Percentiles rank a stretch among this genome's conserved stretches.
Conservation (phyloP, 116 monocot species). For the Iris pallida region DNA sequence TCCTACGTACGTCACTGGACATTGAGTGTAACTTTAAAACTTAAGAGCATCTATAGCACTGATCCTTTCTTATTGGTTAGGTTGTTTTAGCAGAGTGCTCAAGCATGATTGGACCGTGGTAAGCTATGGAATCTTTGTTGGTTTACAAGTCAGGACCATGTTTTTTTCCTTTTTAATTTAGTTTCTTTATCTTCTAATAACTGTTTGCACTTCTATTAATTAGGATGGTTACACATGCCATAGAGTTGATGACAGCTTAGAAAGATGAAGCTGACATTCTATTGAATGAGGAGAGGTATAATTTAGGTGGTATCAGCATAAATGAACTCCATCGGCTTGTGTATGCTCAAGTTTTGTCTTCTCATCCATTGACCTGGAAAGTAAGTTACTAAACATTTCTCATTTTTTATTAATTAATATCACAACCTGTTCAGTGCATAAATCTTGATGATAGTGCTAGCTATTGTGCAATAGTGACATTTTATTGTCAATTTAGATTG, state of each 20-base stretch:
- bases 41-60: background rate
- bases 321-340: slow-evolving; percentile 81
- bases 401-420: too few relatives aligned
- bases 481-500: too few relatives aligned
- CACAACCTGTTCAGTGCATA: too few relatives aligned
- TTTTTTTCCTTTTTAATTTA: background rate
- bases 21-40: too few relatives aligned
- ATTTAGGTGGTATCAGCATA: slow-evolving; percentile 85
- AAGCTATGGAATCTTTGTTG: slow-evolving; percentile 22
- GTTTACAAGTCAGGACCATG: background rate
- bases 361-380: slow-evolving; percentile 91
- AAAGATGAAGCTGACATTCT: slow-evolving; percentile 63
- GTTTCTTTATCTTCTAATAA: slow-evolving; percentile 3
- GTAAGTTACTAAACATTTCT: slow-evolving; percentile 34
- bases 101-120: slow-evolving; percentile 89
- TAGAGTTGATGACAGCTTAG: slow-evolving; percentile 65
- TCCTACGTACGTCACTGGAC: background rate
- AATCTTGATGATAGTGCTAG: too few relatives aligned
- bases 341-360: slow-evolving; percentile 91
- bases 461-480: too few relatives aligned
- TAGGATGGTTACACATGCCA: slow-evolving; percentile 92
- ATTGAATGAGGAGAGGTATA: slow-evolving; percentile 79
- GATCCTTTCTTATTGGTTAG: slow-evolving; percentile 30
- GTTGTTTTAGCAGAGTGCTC: slow-evolving; percentile 92
- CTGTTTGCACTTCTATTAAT: slow-evolving; percentile 2